Evolutionary conservation across 2,329 filamentous ascomycete genomes (phyloP).

Genomic region (Curvularia spicifera): DNA sequence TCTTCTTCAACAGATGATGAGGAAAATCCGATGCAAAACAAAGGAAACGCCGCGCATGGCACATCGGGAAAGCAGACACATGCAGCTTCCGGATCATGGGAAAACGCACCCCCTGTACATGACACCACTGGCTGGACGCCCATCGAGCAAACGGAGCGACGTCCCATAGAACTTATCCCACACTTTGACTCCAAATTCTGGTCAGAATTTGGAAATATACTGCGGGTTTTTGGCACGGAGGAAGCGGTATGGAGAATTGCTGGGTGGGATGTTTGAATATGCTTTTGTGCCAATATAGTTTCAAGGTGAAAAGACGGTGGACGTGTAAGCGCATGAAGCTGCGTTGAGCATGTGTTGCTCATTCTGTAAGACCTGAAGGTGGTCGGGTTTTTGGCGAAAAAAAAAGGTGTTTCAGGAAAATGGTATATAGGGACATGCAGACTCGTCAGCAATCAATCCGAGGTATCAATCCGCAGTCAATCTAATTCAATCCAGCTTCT

Average conservation of each 20-base stretch:
- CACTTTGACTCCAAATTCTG: conserved; percentile 61
- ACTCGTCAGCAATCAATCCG: too few species aligned
- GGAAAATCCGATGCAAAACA: not conserved
- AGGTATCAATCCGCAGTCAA: too few species aligned
- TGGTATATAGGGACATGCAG: too few species aligned
- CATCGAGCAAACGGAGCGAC: conserved; percentile 26
- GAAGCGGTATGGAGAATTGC: conserved; percentile 52
- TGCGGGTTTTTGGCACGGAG: conserved; percentile 66
- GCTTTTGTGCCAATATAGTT: too few species aligned
- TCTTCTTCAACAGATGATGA: conserved; percentile 20
- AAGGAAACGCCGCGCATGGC: conserved; percentile 4
- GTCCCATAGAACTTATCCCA: conserved; percentile 58
- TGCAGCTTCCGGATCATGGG: conserved; percentile 24
- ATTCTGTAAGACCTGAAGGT: not conserved
- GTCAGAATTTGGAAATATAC: conserved; percentile 63
- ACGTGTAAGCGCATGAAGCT: not conserved
- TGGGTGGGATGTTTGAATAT: conserved; percentile 22
- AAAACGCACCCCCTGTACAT: conserved; percentile 26
- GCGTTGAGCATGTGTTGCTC: not conserved
- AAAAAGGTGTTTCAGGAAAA: too few species aligned
- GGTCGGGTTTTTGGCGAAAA: too few species aligned
- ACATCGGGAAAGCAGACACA: conserved; percentile 7
- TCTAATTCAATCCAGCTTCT: too few species aligned
- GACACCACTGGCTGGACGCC: conserved; percentile 31
- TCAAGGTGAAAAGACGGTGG: too few species aligned